These are phyloP conservation scores for Paraphoma sp. DNA, from an alignment of 2,329 filamentous ascomycete species.

Conservation along the genomic window DNA sequence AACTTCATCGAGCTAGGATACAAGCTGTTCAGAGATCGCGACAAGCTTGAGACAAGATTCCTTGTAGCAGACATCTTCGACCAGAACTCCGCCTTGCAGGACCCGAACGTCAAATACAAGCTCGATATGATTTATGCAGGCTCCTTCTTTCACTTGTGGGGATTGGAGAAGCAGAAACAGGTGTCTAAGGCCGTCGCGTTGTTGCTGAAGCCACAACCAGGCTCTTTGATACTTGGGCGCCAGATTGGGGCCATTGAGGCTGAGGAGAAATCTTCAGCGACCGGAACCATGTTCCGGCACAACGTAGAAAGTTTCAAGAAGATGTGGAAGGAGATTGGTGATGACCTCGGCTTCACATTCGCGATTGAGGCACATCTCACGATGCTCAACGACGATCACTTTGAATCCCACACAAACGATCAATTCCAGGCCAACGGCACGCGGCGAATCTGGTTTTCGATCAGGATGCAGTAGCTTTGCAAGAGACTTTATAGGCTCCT, in stretches of 20 bases:
- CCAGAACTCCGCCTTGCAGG: conserved; percentile 29
- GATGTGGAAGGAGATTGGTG: conserved; percentile 50
- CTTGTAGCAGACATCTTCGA: conserved; percentile 59
- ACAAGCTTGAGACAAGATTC: conserved; percentile 56
- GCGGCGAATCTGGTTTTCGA: conserved; percentile 27
- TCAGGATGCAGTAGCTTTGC: conserved; percentile 26
- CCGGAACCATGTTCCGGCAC: conserved; percentile 39
- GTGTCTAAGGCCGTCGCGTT: conserved; percentile 41
- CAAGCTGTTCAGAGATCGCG: conserved; percentile 38
- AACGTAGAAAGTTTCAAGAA: conserved; percentile 41
- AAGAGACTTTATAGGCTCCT: not conserved
- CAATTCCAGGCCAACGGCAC: conserved; percentile 20
- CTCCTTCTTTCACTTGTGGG: conserved; percentile 53
- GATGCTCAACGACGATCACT: conserved; percentile 10
- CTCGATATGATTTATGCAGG: conserved; percentile 50
- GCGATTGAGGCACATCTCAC: conserved; percentile 24
- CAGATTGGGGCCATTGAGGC: conserved; percentile 53
- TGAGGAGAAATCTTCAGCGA: conserved; percentile 20
- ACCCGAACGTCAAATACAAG: conserved; percentile 25
- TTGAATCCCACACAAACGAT: not conserved
- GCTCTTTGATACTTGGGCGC: conserved; percentile 60
- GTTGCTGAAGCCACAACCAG: conserved; percentile 47
- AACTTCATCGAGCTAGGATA: conserved; percentile 63
- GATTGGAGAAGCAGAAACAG: conserved; percentile 40
- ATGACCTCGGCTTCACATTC: conserved; percentile 35